Evolutionary conservation across 148 eudicot genomes (phyloP).

Genomic region (Rhododendron griersonianum): DNA sequence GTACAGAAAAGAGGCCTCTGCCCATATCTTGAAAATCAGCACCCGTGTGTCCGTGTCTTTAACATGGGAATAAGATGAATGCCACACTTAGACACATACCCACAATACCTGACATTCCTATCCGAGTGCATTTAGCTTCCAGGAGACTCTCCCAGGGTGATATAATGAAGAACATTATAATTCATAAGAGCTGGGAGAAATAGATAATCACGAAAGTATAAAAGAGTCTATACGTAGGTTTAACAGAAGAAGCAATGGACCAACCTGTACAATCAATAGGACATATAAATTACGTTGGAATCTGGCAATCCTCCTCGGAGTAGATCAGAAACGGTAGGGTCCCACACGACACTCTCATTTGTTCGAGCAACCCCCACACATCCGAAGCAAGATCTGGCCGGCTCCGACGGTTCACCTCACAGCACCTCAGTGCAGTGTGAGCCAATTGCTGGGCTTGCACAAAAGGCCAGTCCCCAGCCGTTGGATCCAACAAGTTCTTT

Average conservation of each 20-base stretch:
- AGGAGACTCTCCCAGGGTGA: background rate
- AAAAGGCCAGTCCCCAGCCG: constrained; percentile 98
- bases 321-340: constrained; percentile 29
- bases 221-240: background rate
- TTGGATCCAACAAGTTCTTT: constrained; percentile 50
- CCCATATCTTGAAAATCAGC: too few relatives aligned
- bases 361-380: constrained; percentile 70
- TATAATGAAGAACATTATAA: background rate
- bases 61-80: background rate
- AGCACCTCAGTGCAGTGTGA: constrained; percentile 63
- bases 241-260: background rate
- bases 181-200: background rate
- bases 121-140: background rate
- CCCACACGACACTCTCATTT: constrained; percentile 59
- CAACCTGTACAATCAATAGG: constrained; percentile 76
- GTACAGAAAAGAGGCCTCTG: too few relatives aligned
- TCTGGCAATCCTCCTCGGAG: constrained; percentile 27
- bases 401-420: constrained; percentile 36
- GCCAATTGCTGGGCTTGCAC: constrained; percentile 63
- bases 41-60: too few relatives aligned
- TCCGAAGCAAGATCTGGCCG: constrained; percentile 73
- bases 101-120: background rate
- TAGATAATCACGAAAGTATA: background rate
- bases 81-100: background rate
- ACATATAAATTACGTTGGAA: constrained; percentile 65